Evolutionary conservation across 1,284 basidiomycete genomes (phyloP), one percentile per base, ranked within the genome.

Genomic region (Austroboletus novae-zelandiae): DNA sequence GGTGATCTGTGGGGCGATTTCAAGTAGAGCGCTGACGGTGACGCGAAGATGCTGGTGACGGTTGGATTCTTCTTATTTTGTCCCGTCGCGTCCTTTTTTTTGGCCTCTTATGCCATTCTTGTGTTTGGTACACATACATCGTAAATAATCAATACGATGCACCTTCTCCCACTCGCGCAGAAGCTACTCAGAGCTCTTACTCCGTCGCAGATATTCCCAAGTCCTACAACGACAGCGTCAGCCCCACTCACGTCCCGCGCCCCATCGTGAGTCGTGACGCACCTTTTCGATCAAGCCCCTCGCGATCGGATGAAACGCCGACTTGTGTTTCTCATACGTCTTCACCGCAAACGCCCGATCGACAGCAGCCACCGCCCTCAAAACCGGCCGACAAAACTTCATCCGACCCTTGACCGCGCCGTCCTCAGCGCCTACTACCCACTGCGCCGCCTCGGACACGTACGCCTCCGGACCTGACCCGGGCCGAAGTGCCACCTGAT

Each of bases 1-100:
- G 86, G 86, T 5, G 88, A 91, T 67, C 66, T 91, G 43, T 91
- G 88, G 89, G 86, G 86, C 43, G 79, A 84, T 39, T 89, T 88
- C 69, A 89, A 89, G 74, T 87, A 75, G 1, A 20, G 36, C n/a
- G 13, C 32, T 34, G 15, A 15, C 11, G 7, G 15, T 14, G 15
- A 34, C 7, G 15, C 32, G 6, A 25, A 25, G 31, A 15, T 15
- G 10, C 15, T 3, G 31, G 31, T 32, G 15, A 32, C 11, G 9
- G 31, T 17, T 27, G 1, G 25, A 27, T 27, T 7, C 5, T 27
- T 27, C 25, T 27, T 27, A 7, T 27, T 27, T 6, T 27, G 25
- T 27, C 25, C 25, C 7, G 25, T 27, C n/a, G n/a, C n/a, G n/a
- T 20, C n/a, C 20, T 18, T 37, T 10, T 37, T n/a, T 5, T 27